phyloP scores from a whole-genome alignment of 2,329 filamentous ascomycete species.

The Trematosphaeria pertusa region DNA sequence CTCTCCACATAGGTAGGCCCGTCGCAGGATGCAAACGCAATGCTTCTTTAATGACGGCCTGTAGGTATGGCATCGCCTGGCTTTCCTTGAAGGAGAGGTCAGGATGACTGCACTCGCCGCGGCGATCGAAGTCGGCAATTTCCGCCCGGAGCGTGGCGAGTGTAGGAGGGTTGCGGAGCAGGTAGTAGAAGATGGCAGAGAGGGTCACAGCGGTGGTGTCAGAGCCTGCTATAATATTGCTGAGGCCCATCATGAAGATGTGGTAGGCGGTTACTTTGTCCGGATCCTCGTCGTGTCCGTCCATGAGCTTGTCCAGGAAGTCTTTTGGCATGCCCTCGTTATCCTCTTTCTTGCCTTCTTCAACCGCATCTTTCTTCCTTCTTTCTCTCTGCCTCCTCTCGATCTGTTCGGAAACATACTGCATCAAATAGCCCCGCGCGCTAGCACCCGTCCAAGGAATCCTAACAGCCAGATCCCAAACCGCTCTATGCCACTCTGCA shows the following conservation, averaged over 20 bases:
- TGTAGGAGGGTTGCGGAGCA: constrained; percentile 18
- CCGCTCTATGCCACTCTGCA: constrained; percentile 15
- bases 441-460: background rate
- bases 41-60: constrained; percentile 37
- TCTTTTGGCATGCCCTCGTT: constrained; percentile 14
- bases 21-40: constrained; percentile 32
- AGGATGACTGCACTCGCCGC: constrained; percentile 1
- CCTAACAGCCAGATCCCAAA: background rate
- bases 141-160: constrained; percentile 23
- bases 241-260: constrained; percentile 35
- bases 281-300: constrained; percentile 7
- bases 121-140: constrained; percentile 10
- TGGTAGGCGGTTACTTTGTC: constrained; percentile 13
- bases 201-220: constrained; percentile 52
- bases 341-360: constrained; percentile 1
- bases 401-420: background rate
- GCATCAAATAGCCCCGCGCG: constrained; percentile 4
- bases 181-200: constrained; percentile 21
- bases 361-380: background rate
- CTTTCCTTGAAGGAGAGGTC: constrained; percentile 26
- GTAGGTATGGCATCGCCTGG: constrained; percentile 38
- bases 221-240: constrained; percentile 47
- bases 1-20: constrained; percentile 28
- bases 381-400: background rate
- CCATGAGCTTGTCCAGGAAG: constrained; percentile 29